A percentile compares a stretch with the other conserved stretches of the same genome.
Evolutionary conservation across 2,329 filamentous ascomycete genomes (phyloP).

Genomic region (Cyanodermella asteris): DNA sequence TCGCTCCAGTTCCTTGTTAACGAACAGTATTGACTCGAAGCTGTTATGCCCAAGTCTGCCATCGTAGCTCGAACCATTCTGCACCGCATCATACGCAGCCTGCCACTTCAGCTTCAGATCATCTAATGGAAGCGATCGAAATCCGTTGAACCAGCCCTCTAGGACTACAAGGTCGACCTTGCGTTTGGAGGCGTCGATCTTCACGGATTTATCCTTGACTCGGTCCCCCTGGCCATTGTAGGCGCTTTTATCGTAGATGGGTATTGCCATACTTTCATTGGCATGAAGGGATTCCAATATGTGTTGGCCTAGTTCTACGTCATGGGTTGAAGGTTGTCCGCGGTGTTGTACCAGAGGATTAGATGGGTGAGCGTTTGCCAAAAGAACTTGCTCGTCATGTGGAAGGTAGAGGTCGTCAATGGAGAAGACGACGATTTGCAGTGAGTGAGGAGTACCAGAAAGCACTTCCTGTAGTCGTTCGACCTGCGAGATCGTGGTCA

Average conservation of each 20-base stretch:
- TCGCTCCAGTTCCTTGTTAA: conserved; percentile 34
- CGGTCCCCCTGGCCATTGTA: conserved; percentile 60
- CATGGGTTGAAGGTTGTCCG: conserved; percentile 69
- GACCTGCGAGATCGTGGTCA: no score
- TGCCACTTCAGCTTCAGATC: conserved; percentile 32
- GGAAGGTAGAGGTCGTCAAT: conserved; percentile 80
- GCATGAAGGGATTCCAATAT: conserved; percentile 39
- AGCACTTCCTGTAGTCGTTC: no score
- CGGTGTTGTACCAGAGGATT: conserved; percentile 64
- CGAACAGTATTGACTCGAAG: conserved; percentile 32
- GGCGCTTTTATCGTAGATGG: conserved; percentile 65
- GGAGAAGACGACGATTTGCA: conserved; percentile 50
- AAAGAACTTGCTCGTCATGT: conserved; percentile 41
- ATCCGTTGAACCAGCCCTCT: conserved; percentile 83
- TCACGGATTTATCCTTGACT: conserved; percentile 29
- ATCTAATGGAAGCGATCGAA: conserved; percentile 39
- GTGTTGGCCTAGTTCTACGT: conserved; percentile 38
- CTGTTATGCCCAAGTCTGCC: conserved; percentile 31
- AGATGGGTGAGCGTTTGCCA: conserved; percentile 41
- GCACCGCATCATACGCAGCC: conserved; percentile 21
- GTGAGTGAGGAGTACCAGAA: conserved; percentile 33
- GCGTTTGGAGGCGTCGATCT: conserved; percentile 16
- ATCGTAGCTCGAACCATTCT: conserved; percentile 26
- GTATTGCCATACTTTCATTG: conserved; percentile 36
- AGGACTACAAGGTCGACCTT: conserved; percentile 47